Base-by-base conservation (phyloP, 192 early-diverging fungal species). In the Mortierella alpina region DNA sequence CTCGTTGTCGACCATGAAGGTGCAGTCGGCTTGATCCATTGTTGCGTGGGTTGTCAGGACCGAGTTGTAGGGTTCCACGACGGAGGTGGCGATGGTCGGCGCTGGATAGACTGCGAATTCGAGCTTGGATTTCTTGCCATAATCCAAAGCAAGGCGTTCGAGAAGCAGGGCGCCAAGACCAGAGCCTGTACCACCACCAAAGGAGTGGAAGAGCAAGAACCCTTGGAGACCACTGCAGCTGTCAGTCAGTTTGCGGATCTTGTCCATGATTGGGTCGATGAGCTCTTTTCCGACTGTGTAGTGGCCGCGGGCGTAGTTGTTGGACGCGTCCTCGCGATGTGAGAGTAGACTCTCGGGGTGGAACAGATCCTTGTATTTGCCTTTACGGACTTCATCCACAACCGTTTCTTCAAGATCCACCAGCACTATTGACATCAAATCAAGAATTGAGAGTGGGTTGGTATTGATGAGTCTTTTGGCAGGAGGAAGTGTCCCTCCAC, bases 91-190 rank as follows among this genome's bases (percentile, higher is more conserved):
- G 57, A 99, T 93, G 85, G 95, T 95, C 62, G 97, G 97, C 46
- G 97, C 97, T 15, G 97, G 97, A 90, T 99, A 99, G 47, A 99
- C 96, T 7, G 96, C 97, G 88, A 98, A 99, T 90, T 99, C 97
- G 78, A 99, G 93, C 93, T 99, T 99, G 85, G 96, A 97, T 93
- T 99, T 99, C 87, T 99, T 99, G 85, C 98, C 97, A 87, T 99
- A 99, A 89, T 99, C 98, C 63, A 98, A 96, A 18, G 97, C 98
- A 54, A 99, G 90, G 83, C 98, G 97, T 88, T 99, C 98, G 50
- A 99, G 87, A 49, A 99, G 91, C 75, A 99, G 90, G 40, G 97
- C 96, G 80, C 97, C 97, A 83, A 99, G 98, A 75, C 97, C 97
- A 57, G 97, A 99, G 63, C 97, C 97, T 46, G 97, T 99, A 72